Evolutionary conservation across 2,329 filamentous ascomycete genomes (phyloP).

Genomic region (Fusarium napiforme): DNA sequence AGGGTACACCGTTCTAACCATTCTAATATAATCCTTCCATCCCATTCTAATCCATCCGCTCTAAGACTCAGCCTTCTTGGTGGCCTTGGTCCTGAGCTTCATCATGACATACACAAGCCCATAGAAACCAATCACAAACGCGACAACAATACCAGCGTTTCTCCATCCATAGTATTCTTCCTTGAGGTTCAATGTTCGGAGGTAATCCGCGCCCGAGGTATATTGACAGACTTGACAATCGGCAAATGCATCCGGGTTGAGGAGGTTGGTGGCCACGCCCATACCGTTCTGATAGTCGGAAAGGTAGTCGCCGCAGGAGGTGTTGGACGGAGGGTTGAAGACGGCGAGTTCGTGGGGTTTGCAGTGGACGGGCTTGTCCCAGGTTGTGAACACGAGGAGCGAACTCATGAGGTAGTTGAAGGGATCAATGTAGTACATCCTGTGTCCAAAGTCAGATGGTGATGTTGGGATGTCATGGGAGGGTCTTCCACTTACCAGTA

Average conservation of each 20-base stretch:
- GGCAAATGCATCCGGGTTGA: constrained; percentile 67
- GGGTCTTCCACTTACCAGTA: constrained; percentile 58
- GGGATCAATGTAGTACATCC: constrained; percentile 67
- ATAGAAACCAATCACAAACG: constrained; percentile 67
- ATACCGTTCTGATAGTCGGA: constrained; percentile 55
- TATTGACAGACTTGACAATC: constrained; percentile 72
- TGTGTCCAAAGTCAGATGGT: rapidly evolving
- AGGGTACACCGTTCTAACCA: neutral
- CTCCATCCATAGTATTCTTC: constrained; percentile 74
- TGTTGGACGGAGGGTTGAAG: constrained; percentile 61
- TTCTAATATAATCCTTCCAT: neutral
- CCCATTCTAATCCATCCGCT: neutral
- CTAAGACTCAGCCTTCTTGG: constrained; percentile 56
- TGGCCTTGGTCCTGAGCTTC: constrained; percentile 60
- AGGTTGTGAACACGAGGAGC: constrained; percentile 63
- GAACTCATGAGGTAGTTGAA: constrained; percentile 71
- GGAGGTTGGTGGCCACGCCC: constrained; percentile 58
- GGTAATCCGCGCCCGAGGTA: constrained; percentile 66
- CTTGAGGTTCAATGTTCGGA: constrained; percentile 67
- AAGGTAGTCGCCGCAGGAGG: constrained; percentile 70
- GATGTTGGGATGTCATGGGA: rapidly evolving
- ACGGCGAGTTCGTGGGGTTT: constrained; percentile 59
- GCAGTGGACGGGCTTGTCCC: constrained; percentile 61
- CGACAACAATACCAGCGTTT: constrained; percentile 67
- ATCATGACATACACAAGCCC: constrained; percentile 57